Conservation (phyloP, 1,284 basidiomycete species). For the Grifola frondosa region DNA sequence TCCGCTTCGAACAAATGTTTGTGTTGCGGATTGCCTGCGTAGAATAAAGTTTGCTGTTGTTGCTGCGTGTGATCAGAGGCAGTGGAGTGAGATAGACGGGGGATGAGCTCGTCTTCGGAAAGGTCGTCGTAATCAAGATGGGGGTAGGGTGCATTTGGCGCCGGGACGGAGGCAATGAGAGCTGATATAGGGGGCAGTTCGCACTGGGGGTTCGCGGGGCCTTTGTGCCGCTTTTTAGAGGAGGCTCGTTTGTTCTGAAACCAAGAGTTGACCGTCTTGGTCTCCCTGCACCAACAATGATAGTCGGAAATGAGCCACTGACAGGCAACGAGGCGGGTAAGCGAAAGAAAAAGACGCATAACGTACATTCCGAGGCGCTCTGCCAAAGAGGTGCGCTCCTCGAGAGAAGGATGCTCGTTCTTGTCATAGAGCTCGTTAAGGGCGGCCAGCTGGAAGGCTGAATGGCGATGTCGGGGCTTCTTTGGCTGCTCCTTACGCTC, state of each 20-base stretch:
- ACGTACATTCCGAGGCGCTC: constrained; percentile 73
- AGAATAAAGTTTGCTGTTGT: constrained; percentile 40
- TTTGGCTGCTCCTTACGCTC: constrained; percentile 47
- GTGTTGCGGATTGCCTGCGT: constrained; percentile 47
- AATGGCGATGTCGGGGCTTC: constrained; percentile 76
- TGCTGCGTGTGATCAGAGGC: constrained; percentile 20
- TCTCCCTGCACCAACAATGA: constrained; percentile 51
- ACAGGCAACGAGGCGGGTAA: constrained; percentile 14
- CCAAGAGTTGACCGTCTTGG: constrained; percentile 81
- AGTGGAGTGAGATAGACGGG: constrained; percentile 18
- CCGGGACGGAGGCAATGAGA: constrained; percentile 41
- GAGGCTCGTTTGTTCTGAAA: constrained; percentile 83
- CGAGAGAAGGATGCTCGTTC: constrained; percentile 72
- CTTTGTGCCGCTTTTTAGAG: constrained; percentile 62
- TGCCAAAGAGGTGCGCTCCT: constrained; percentile 63
- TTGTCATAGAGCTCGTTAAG: constrained; percentile 75
- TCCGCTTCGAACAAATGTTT: constrained; percentile 47
- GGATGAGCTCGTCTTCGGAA: constrained; percentile 36
- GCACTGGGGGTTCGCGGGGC: constrained; percentile 24
- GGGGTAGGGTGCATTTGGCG: constrained; percentile 32
- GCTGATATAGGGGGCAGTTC: constrained; percentile 46
- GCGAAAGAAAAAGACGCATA: constrained; percentile 17
- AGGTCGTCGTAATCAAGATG: constrained; percentile 47
- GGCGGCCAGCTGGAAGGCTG: constrained; percentile 64
- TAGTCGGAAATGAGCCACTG: constrained; percentile 14